These are phyloP conservation scores for Trichoderma oligosporum DNA, from an alignment of 2,329 filamentous ascomycete genomes.

Conservation along the genomic window DNA sequence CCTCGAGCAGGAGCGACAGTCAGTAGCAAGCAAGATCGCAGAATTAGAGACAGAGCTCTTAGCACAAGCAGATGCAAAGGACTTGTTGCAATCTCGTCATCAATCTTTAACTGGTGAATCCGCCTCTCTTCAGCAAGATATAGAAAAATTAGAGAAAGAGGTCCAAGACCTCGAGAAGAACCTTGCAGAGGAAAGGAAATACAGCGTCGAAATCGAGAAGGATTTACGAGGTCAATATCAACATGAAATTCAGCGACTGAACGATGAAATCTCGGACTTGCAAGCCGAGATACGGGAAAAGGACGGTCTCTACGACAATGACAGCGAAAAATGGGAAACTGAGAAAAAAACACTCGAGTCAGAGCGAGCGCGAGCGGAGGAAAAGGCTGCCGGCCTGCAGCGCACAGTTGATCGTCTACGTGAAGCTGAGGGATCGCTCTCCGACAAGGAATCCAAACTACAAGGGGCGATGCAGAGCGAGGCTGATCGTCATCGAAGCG, in stretches of 20 bases:
- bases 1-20: not conserved
- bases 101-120: slow-evolving; percentile 65
- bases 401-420: slow-evolving; percentile 67
- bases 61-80: slow-evolving; percentile 60
- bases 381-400: slow-evolving; percentile 64
- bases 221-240: slow-evolving; percentile 47
- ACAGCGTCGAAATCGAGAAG: slow-evolving; percentile 57
- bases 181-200: slow-evolving; percentile 53
- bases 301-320: slow-evolving; percentile 65
- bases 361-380: slow-evolving; percentile 63
- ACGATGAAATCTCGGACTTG: slow-evolving; percentile 58
- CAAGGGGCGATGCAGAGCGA: slow-evolving; percentile 68
- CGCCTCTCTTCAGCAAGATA: slow-evolving; percentile 60
- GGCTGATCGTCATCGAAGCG: slow-evolving; percentile 65
- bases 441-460: slow-evolving; percentile 63
- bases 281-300: slow-evolving; percentile 65
- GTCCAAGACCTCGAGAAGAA: slow-evolving; percentile 47
- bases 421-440: slow-evolving; percentile 62
- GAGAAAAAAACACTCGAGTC: slow-evolving; percentile 60
- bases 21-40: slow-evolving; percentile 46
- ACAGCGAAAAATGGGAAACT: slow-evolving; percentile 69
- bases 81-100: slow-evolving; percentile 64
- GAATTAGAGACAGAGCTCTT: slow-evolving; percentile 58
- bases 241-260: slow-evolving; percentile 48
- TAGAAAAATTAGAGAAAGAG: slow-evolving; percentile 48